Evolutionary conservation across 164 flowering plant genomes (phyloP), one percentile per base, ranked within the genome.

Genomic region (Stephania yunnanensis): DNA sequence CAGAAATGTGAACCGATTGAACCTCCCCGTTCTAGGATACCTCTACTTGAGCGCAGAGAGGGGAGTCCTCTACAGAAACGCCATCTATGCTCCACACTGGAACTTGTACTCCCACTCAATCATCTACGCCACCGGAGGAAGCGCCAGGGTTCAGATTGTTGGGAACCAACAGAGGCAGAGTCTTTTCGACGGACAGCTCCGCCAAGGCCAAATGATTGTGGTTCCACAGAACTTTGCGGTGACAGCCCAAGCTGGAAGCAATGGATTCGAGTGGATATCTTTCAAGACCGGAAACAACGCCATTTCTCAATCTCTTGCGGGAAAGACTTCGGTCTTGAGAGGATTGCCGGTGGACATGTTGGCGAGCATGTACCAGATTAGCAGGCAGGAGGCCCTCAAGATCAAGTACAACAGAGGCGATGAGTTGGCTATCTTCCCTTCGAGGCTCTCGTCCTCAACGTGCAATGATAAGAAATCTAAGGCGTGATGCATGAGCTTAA

Each of bases 61-160:
- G 11, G 93, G 87, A 4, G 81, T 80, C 44, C 92, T 92, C 65
- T 82, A 84, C 87, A 76, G 55, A 84, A 82, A 90, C 63, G 89
- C 87, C 0, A 73, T 92, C 31, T 46, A 80, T 71, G 75, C 85
- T 1, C 97, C 97, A 1, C 88, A 87, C 82, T 92, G 82, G 83
- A 78, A 73, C 80, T 1, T 79, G 68, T 88, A 90, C 76, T 85
- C 90, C 52, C 89, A 92, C 83, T 81, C 80, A 45, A 69, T 91
- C 7, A 36, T 85, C 25, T 91, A 89, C 83, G 71, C 68, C 17
- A 84, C 84, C 0, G 75, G 84, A 15, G 97, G 97, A 4, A 75
- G 69, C 12, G 87, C 75, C 20, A 73, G 86, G 46, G 69, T 89
- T 19, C 86, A 86, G 52, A 71, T 85, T 5, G 86, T 82, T 10